These are phyloP conservation scores for Solanum sejunctum DNA, from an alignment of 257 asterid genomes.

Conservation along the genomic window DNA sequence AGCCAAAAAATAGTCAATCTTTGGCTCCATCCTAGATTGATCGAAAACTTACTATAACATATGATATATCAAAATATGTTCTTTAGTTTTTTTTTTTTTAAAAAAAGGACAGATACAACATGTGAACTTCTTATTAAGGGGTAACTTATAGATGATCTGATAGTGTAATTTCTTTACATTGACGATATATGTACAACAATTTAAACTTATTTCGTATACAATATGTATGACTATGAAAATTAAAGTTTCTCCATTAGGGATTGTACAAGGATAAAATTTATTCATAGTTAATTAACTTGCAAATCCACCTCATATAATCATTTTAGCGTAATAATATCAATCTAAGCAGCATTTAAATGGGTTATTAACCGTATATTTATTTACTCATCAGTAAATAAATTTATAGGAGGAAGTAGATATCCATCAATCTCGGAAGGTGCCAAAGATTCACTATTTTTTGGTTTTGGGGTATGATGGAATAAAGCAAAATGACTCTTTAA, in stretches of 20 bases:
- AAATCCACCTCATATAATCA: not conserved
- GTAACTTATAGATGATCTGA: not conserved
- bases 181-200: not conserved
- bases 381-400: not conserved
- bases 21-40: too few relatives aligned
- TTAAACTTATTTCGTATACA: not conserved
- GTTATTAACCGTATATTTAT: not conserved
- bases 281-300: not conserved
- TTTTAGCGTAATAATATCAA: not conserved
- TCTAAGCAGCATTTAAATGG: not conserved
- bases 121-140: rapidly evolving
- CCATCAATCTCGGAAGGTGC: too few relatives aligned
- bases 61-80: too few relatives aligned
- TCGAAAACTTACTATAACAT: too few relatives aligned
- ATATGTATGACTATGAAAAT: not conserved
- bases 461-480: too few relatives aligned
- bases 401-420: not conserved
- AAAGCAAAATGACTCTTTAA: too few relatives aligned
- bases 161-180: too few relatives aligned
- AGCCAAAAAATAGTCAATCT: too few relatives aligned
- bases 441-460: too few relatives aligned
- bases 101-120: too few relatives aligned
- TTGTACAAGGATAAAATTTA: not conserved
- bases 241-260: not conserved
- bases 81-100: too few relatives aligned